phyloP scores from a whole-genome alignment of 345 rosid genomes.

The Hibiscus mutabilis region DNA sequence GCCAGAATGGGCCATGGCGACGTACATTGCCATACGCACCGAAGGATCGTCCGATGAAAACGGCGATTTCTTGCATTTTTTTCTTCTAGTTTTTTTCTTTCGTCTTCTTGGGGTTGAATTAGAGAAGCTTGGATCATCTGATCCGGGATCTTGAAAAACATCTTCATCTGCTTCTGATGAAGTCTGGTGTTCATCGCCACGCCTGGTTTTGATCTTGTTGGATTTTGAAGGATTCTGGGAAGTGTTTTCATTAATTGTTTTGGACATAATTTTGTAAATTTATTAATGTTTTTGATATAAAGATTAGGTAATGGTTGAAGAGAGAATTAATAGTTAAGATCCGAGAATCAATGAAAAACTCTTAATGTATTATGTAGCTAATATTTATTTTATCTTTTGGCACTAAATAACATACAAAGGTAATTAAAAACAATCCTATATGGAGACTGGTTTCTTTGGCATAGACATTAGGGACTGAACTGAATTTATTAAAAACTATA shows the following conservation, averaged over 20 bases:
- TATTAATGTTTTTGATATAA: not conserved
- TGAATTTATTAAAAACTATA: too few species aligned
- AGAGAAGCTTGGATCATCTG: not conserved
- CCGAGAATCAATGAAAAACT: not conserved
- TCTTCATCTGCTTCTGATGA: not conserved
- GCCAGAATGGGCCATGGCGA: constrained; percentile 16
- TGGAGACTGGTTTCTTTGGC: too few species aligned
- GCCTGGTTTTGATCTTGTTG: not conserved
- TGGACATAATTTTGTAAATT: not conserved
- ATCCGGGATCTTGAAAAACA: not conserved
- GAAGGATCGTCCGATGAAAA: constrained; percentile 11
- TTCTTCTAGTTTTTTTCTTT: not conserved
- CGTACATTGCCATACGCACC: constrained; percentile 6
- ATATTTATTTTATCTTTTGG: too few species aligned
- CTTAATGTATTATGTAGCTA: too few species aligned
- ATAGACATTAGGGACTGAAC: too few species aligned
- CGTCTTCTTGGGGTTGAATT: not conserved
- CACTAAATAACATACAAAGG: too few species aligned
- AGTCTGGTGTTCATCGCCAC: not conserved
- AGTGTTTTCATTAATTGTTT: not conserved
- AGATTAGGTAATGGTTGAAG: not conserved
- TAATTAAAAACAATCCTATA: too few species aligned
- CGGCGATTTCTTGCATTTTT: not conserved
- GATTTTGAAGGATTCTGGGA: not conserved
- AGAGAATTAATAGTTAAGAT: not conserved